Base-by-base conservation (phyloP, 2,329 filamentous ascomycete genomes). In the Orbilia blumenaviensis region DNA sequence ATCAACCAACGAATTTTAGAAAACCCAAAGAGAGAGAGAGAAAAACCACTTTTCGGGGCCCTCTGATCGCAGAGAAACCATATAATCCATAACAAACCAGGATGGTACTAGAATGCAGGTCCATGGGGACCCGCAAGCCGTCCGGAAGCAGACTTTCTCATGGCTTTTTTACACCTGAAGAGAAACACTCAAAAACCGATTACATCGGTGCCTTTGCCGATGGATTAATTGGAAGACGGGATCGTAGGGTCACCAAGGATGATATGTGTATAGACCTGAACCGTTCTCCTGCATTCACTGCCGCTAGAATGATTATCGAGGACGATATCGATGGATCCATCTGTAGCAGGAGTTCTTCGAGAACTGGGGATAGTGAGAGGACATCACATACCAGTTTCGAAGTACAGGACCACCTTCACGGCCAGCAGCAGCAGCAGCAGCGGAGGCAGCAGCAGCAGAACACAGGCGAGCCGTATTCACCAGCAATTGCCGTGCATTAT, bases 301-400 rank as follows among this genome's bases (percentile, higher is more conserved):
- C 38, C 9, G 46, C 56, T 42, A 29, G 58, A 44, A 60, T 52
- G 42, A 21, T 25, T 18, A 61, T 64, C 32, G 58, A 63, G 21
- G 64, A 64, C 25, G n/a, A 34, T 44, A 2, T 34, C 32, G 21
- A 66, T 68, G 63, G 36, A 14, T 69, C 72, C 38, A 58, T n/a
- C 3, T 68, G 58, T 61, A 76, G 63, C 36, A 63, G 63, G 61
- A 76, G 72, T 42, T 66, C 64, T 10, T 62, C 69, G 7, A 56
- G 62, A 42, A 75, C 46, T 8, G 58, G 64, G 23, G 50, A 52
- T 18, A 76, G 64, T 38, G 72, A 69, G 58, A 61, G 64, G 42
- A 69, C 72, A 44, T 76, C 72, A 23, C 72, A 66, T 61, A 69
- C 64, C 29, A 69, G 64, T 61, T 61, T 76, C 64, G 72, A 68